These are phyloP conservation scores for Mycena galericulata DNA, from an alignment of 768 basidiomycete genomes.

Conservation along the genomic window DNA sequence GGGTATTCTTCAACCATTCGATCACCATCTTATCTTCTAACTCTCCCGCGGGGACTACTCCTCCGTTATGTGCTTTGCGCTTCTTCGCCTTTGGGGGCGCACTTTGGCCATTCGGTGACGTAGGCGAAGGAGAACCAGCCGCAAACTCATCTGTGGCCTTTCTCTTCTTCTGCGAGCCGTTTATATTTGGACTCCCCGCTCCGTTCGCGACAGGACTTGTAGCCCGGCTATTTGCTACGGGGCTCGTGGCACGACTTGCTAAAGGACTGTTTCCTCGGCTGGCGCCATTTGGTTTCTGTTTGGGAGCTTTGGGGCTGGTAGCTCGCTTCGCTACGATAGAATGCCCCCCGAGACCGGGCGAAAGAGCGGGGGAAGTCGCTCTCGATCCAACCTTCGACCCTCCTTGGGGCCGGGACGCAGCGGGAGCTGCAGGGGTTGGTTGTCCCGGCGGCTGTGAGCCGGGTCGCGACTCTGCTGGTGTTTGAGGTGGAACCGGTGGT, in stretches of 20 bases:
- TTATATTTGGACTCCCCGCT: constrained; percentile 40
- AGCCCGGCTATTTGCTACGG: constrained; percentile 56
- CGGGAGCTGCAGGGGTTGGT: constrained; percentile 39
- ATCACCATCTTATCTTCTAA: constrained; percentile 75
- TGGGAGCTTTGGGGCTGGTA: constrained; percentile 82
- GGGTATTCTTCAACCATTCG: constrained; percentile 78
- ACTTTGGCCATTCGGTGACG: constrained; percentile 39
- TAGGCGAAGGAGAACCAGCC: constrained; percentile 44
- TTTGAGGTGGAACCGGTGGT: constrained; percentile 56
- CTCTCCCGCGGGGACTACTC: constrained; percentile 62
- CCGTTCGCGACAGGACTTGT: constrained; percentile 55
- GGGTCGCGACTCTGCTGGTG: constrained; percentile 59
- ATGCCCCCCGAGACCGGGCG: constrained; percentile 75
- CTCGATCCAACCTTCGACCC: constrained; percentile 74
- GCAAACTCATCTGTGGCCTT: constrained; percentile 57
- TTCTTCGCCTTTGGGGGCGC: constrained; percentile 63
- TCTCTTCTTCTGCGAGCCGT: constrained; percentile 46
- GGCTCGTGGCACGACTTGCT: constrained; percentile 66
- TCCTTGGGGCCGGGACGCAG: constrained; percentile 48
- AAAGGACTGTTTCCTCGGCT: constrained; percentile 75
- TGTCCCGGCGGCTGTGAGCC: constrained; percentile 58
- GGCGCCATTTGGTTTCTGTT: constrained; percentile 59
- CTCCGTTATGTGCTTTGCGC: constrained; percentile 56
- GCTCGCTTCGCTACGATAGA: constrained; percentile 87
- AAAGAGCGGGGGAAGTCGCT: constrained; percentile 57